Conservation (phyloP, 2,329 filamentous ascomycete species). For the Magnaporthiopsis poae region DNA sequence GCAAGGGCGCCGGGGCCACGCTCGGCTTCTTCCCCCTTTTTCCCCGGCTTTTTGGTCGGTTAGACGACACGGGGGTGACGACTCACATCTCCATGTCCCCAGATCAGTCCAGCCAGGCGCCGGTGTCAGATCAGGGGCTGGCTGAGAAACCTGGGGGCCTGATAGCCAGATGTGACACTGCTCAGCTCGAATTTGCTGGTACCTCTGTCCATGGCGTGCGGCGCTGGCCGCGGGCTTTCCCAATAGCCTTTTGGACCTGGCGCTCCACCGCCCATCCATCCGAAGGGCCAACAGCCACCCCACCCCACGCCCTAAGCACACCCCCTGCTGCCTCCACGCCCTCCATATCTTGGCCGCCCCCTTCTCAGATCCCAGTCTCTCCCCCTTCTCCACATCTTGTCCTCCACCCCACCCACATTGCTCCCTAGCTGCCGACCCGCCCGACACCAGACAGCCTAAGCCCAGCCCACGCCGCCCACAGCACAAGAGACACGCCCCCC, state of each 20-base stretch:
- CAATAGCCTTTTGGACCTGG: neutral
- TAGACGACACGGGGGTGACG: neutral
- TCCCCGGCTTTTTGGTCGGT: neutral
- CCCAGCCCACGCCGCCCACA: slow-evolving; percentile 3
- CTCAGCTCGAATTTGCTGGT: neutral
- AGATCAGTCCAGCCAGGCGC: neutral
- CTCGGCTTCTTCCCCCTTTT: neutral
- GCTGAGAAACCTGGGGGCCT: neutral
- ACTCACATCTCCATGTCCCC: neutral
- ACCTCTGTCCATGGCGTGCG: neutral
- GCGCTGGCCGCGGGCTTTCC: neutral
- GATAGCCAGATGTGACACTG: neutral
- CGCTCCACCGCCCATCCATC: neutral
- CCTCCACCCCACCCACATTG: slow-evolving; percentile 4
- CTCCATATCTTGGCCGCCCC: slow-evolving; percentile 4
- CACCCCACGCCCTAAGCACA: neutral
- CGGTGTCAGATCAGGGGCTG: neutral
- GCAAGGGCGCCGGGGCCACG: too few species aligned
- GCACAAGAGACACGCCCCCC: neutral
- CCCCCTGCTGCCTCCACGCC: neutral
- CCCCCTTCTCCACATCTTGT: slow-evolving; percentile 3
- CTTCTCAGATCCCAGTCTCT: slow-evolving; percentile 6
- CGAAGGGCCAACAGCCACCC: neutral
- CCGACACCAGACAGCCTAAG: slow-evolving; percentile 6
- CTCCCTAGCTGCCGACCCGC: slow-evolving; percentile 7